These are phyloP conservation scores for Eucalyptus victrix DNA, from an alignment of 345 rosid species.

Conservation along the genomic window DNA sequence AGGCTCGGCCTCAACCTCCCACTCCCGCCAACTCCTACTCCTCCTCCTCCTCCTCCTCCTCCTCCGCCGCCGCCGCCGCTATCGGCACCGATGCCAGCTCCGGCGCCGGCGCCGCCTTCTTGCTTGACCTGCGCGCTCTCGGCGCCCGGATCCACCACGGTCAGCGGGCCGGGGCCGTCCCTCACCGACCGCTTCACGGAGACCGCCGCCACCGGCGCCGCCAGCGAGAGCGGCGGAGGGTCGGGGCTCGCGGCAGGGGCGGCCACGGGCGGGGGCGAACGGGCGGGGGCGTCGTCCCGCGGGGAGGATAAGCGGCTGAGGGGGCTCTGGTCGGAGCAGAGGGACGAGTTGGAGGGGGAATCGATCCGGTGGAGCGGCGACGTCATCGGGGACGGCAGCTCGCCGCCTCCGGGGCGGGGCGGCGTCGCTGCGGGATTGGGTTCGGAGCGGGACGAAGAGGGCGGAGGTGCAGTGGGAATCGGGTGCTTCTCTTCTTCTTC, in stretches of 20 bases:
- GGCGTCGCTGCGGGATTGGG: background rate
- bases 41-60: conserved; percentile 16
- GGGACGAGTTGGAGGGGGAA: conserved; percentile 21
- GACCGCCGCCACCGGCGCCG: background rate
- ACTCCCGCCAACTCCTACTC: background rate
- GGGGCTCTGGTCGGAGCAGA: conserved; percentile 22
- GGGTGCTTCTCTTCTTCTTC: background rate
- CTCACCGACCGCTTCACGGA: background rate
- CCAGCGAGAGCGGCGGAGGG: background rate
- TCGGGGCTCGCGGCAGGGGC: background rate
- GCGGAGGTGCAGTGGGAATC: background rate
- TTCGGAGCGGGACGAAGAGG: background rate
- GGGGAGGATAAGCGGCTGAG: conserved; percentile 31
- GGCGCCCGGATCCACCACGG: conserved; percentile 1
- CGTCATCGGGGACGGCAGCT: background rate
- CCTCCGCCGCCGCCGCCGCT: background rate
- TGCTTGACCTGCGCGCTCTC: conserved; percentile 1
- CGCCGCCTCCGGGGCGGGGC: background rate
- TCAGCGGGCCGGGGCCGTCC: background rate
- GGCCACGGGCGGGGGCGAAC: background rate
- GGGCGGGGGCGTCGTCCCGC: background rate
- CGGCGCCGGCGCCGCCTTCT: background rate
- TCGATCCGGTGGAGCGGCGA: conserved; percentile 15
- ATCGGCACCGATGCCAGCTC: background rate
- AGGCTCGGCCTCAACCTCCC: conserved; percentile 19